Evolutionary conservation across 2,329 filamentous ascomycete species (phyloP), one percentile per base, ranked within the genome.

Genomic region (Diaporthe destruens): DNA sequence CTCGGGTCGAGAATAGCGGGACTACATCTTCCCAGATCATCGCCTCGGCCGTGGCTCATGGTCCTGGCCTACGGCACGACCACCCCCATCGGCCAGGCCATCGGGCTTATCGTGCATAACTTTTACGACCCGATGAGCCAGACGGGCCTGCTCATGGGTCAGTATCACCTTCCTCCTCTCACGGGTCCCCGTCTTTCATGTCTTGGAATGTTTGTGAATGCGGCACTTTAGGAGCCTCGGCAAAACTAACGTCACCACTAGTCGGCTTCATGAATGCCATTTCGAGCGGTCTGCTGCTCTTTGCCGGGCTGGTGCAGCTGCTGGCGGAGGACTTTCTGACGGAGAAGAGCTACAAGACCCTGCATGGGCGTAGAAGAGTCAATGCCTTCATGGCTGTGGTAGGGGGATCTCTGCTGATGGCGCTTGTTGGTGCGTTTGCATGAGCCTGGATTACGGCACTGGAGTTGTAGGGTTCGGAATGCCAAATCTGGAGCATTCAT

Each of bases 181-280:
- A 29, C 29, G 29, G 5, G 29, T 29, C 29, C 29, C 29, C 29
- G 29, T 29, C 29, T 29, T 29, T 29, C 29, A 29, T 29, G 29
- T 29, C 5, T 29, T 29, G 29, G 29, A 29, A 29, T 29, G 29
- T 29, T 29, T 5, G 2, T 29, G 29, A 29, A 2, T 29, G 29
- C 29, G 5, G 29, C 29, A 29, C 29, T 29, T 29, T 29, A 29
- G 29, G 29, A 29, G 2, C 5, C 29, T 29, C 5, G 29, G 29
- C 29, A 29, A 29, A 29, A 29, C 29, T 29, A 29, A 29, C 29
- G 29, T 29, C n/a, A 29, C 29, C 29, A 29, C 29, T 29, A 29
- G 94, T 97, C 7, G 94, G 94, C 9, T 90, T 95, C 79, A 96
- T 96, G 87, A 97, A 97, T 78, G 94, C 93, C 51, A 92, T 97